Conservation (phyloP, 177 flowering plant genomes). For the Vitis hybrid region DNA sequence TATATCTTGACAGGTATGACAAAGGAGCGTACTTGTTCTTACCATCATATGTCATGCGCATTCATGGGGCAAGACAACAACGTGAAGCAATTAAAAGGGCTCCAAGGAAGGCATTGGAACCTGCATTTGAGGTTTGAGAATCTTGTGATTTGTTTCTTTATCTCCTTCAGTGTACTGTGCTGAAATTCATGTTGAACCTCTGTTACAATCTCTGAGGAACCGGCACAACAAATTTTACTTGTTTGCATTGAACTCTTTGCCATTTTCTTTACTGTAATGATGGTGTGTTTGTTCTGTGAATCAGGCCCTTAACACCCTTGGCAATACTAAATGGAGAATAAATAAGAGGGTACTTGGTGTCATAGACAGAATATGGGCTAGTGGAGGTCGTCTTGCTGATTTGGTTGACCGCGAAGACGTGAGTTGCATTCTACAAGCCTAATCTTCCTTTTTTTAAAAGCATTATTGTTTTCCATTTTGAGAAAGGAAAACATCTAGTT, state of each 20-base stretch:
- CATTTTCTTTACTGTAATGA: background rate
- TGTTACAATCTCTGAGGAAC: background rate
- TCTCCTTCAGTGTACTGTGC: background rate
- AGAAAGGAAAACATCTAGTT: constrained; percentile 1
- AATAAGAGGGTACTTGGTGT: constrained; percentile 77
- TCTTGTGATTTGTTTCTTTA: background rate
- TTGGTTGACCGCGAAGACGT: constrained; percentile 88
- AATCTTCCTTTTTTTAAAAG: constrained; percentile 4
- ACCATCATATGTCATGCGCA: constrained; percentile 51
- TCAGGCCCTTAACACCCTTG: constrained; percentile 92
- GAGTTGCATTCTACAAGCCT: constrained; percentile 29
- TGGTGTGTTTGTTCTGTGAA: background rate
- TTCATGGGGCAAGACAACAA: constrained; percentile 48
- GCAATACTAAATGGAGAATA: constrained; percentile 86
- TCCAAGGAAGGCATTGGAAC: constrained; percentile 30
- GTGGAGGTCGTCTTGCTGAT: constrained; percentile 81
- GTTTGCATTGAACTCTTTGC: background rate
- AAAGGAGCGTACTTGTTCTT: constrained; percentile 46
- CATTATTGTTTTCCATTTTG: background rate
- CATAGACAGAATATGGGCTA: constrained; percentile 87
- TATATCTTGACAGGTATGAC: constrained; percentile 35
- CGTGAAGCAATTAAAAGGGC: constrained; percentile 37
- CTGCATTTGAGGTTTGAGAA: constrained; percentile 39
- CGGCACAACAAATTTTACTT: background rate
- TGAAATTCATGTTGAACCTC: background rate